These are phyloP conservation scores for Teratosphaeria pseudoeucalypti DNA, from an alignment of 2,329 filamentous ascomycete species.

Conservation along the genomic window DNA sequence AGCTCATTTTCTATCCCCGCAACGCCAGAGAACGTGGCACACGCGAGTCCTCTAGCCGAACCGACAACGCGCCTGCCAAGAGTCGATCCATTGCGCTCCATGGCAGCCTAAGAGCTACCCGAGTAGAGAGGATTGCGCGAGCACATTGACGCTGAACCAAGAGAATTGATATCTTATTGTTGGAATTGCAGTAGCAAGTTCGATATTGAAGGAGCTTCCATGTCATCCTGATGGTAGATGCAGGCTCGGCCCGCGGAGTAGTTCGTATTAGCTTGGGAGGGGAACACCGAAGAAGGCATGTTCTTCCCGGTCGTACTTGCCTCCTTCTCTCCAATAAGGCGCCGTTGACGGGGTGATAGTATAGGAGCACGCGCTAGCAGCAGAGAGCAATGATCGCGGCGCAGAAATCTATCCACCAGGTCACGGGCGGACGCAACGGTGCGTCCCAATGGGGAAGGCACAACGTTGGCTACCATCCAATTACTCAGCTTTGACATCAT, in stretches of 20 bases:
- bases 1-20: background rate
- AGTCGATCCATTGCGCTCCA: background rate
- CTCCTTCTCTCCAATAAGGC: background rate
- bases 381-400: too few species aligned
- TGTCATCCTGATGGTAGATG: background rate
- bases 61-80: background rate
- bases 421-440: background rate
- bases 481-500: background rate
- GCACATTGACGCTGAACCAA: background rate
- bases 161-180: background rate
- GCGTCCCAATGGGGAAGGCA: background rate
- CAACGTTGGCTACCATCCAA: background rate
- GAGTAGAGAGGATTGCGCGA: background rate
- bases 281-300: background rate
- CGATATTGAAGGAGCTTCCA: background rate
- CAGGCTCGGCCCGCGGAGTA: background rate
- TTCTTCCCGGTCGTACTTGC: background rate
- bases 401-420: background rate
- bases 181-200: background rate
- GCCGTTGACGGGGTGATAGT: too few species aligned
- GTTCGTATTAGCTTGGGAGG: background rate
- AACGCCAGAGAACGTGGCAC: background rate
- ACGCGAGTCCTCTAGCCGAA: background rate
- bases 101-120: background rate
- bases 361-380: too few species aligned